A percentile compares a stretch with the other conserved stretches of the same genome.
Conservation (phyloP, 1,284 basidiomycete species). For the Sanghuangporus baumii region DNA sequence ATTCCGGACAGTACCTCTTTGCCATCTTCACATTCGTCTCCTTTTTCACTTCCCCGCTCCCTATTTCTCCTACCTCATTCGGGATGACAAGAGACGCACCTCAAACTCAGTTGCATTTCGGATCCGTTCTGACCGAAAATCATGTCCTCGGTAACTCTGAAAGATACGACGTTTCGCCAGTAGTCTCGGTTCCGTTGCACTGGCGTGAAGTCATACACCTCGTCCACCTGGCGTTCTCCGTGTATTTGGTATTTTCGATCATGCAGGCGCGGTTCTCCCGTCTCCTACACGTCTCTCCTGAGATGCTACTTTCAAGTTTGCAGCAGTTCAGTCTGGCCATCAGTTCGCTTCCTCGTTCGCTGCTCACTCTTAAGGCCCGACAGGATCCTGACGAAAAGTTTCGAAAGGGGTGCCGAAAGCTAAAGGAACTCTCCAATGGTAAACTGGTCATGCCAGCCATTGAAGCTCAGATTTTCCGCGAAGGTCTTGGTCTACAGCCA, state of each 20-base stretch:
- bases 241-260: slow-evolving; percentile 54
- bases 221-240: slow-evolving; percentile 57
- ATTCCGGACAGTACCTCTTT: slow-evolving; percentile 51
- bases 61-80: slow-evolving; percentile 32
- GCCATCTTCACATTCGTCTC: slow-evolving; percentile 74
- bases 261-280: slow-evolving; percentile 43
- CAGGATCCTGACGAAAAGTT: background rate
- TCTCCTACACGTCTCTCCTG: background rate
- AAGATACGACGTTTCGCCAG: background rate
- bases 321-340: background rate
- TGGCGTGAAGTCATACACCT: slow-evolving; percentile 48
- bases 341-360: background rate
- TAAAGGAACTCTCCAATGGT: slow-evolving; percentile 30
- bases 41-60: slow-evolving; percentile 66
- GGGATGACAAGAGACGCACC: slow-evolving; percentile 18
- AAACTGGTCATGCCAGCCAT: slow-evolving; percentile 19
- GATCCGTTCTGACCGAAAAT: slow-evolving; percentile 23
- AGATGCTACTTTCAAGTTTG: background rate
- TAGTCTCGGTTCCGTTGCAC: slow-evolving; percentile 29
- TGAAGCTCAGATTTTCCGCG: slow-evolving; percentile 35
- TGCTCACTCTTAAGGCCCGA: background rate
- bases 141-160: slow-evolving; percentile 18
- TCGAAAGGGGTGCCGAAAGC: slow-evolving; percentile 15
- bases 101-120: slow-evolving; percentile 28
- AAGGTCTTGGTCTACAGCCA: slow-evolving; percentile 36